Evolutionary conservation across 495 filamentous ascomycete genomes (phyloP).

Genomic region (Aspergillus taichungensis): DNA sequence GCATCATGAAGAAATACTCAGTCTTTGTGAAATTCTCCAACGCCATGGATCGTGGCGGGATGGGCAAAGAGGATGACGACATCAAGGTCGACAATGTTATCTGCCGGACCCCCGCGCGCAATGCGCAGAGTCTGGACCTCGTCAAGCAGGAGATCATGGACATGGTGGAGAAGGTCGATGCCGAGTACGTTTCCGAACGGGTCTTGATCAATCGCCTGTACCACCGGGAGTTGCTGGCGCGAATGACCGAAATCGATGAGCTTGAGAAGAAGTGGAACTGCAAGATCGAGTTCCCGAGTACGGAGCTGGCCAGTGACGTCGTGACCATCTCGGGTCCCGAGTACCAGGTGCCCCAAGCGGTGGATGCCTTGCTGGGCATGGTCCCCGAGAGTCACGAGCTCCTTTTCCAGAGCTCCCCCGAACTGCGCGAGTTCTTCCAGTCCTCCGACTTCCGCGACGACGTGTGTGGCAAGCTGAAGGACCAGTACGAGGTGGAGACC

Average conservation of each 20-base stretch:
- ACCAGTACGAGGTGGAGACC: slow-evolving; percentile 83
- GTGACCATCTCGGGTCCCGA: slow-evolving; percentile 92
- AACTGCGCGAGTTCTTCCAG: slow-evolving; percentile 69
- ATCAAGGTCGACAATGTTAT: slow-evolving; percentile 99
- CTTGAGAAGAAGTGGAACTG: slow-evolving; percentile 98
- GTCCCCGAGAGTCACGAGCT: slow-evolving; percentile 94
- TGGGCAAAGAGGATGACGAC: slow-evolving; percentile 92
- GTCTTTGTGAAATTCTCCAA: slow-evolving; percentile 99
- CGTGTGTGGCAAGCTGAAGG: slow-evolving; percentile 72
- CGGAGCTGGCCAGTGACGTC: slow-evolving; percentile 92
- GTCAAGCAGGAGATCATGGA: slow-evolving; percentile 99
- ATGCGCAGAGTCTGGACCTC: slow-evolving; percentile 89
- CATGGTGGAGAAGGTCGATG: slow-evolving; percentile 96
- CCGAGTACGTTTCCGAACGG: slow-evolving; percentile 88
- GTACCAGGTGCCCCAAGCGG: slow-evolving; percentile 92
- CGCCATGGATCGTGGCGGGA: slow-evolving; percentile 94
- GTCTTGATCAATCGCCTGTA: slow-evolving; percentile 91
- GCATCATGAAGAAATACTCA: slow-evolving; percentile 99
- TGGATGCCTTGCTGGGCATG: slow-evolving; percentile 93
- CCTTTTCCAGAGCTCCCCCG: slow-evolving; percentile 61
- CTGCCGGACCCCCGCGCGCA: slow-evolving; percentile 92
- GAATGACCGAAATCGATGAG: slow-evolving; percentile 81
- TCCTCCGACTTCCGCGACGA: slow-evolving; percentile 69
- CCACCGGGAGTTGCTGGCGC: slow-evolving; percentile 84
- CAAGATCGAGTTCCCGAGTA: slow-evolving; percentile 95